These are phyloP conservation scores for Selenicereus undatus DNA, from an alignment of 148 eudicot genomes.

Conservation along the genomic window DNA sequence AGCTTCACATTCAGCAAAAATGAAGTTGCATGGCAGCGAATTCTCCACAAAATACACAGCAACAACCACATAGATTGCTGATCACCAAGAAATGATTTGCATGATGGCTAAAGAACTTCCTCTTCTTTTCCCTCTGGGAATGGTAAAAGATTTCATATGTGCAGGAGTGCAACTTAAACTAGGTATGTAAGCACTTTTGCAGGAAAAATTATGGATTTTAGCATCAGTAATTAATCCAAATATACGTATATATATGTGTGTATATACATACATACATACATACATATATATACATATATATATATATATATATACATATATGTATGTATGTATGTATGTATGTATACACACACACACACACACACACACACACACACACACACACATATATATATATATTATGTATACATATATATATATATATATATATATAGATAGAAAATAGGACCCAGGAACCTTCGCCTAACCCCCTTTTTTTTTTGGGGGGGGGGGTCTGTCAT, in stretches of 20 bases:
- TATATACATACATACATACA: too few species aligned
- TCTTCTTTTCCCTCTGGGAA: too few species aligned
- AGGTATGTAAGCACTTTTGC: not conserved
- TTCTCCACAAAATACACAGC: not conserved
- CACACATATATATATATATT: too few species aligned
- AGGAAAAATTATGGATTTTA: not conserved
- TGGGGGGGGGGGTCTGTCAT: too few species aligned
- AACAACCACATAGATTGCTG: not conserved
- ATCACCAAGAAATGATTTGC: not conserved
- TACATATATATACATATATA: too few species aligned
- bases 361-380: too few species aligned
- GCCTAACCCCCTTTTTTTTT: not conserved
- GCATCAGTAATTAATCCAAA: not conserved
- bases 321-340: too few species aligned
- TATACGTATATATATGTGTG: too few species aligned
- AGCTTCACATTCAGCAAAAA: conserved; percentile 2
- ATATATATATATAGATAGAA: too few species aligned
- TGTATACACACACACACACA: too few species aligned
- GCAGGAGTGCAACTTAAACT: not conserved
- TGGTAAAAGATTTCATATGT: not conserved
- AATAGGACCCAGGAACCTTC: not conserved
- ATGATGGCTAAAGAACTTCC: not conserved
- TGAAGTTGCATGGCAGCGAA: not conserved
- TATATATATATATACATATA: too few species aligned
- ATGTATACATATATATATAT: too few species aligned